Percentiles rank a stretch among this genome's conserved stretches.
These are phyloP conservation scores for Metschnikowia amazonensis DNA, from an alignment of 805 yeast genomes.

Conservation along the genomic window DNA sequence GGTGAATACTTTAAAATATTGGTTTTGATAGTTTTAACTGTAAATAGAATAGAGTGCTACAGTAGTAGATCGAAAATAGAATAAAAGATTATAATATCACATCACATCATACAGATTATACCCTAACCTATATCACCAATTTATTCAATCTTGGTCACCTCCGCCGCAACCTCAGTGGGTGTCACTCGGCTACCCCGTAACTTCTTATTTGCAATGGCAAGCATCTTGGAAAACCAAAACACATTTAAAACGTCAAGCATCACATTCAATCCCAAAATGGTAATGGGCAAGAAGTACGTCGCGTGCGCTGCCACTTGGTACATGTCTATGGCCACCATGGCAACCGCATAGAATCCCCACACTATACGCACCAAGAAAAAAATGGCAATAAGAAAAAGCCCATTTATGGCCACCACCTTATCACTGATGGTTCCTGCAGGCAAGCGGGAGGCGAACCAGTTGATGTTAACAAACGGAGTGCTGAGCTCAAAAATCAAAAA, in stretches of 20 bases:
- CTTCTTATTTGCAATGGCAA: slow-evolving; percentile 63
- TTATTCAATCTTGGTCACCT: slow-evolving; percentile 12
- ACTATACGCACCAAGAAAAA: slow-evolving; percentile 77
- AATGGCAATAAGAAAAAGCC: slow-evolving; percentile 58
- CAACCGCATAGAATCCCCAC: slow-evolving; percentile 83
- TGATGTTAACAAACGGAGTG: slow-evolving; percentile 90
- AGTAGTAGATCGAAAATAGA: no score
- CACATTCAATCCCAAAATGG: slow-evolving; percentile 55
- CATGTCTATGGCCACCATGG: slow-evolving; percentile 46
- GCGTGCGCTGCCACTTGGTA: slow-evolving; percentile 39
- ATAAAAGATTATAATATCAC: no score
- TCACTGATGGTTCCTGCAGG: slow-evolving; percentile 64
- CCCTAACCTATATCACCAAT: no score
- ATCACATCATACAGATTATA: no score
- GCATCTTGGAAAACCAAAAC: slow-evolving; percentile 88
- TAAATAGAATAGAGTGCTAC: no score
- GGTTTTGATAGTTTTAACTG: no score
- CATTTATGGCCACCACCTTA: slow-evolving; percentile 58
- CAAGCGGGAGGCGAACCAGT: slow-evolving; percentile 83
- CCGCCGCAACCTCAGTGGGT: slow-evolving; percentile 5
- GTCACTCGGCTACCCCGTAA: slow-evolving; percentile 9
- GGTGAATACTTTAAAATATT: no score
- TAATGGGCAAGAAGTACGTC: slow-evolving; percentile 45
- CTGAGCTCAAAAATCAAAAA: slow-evolving; percentile 84
- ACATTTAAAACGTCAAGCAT: slow-evolving; percentile 66